These are phyloP conservation scores for Sindora glabra DNA, from an alignment of 306 rosid species.

Conservation along the genomic window DNA sequence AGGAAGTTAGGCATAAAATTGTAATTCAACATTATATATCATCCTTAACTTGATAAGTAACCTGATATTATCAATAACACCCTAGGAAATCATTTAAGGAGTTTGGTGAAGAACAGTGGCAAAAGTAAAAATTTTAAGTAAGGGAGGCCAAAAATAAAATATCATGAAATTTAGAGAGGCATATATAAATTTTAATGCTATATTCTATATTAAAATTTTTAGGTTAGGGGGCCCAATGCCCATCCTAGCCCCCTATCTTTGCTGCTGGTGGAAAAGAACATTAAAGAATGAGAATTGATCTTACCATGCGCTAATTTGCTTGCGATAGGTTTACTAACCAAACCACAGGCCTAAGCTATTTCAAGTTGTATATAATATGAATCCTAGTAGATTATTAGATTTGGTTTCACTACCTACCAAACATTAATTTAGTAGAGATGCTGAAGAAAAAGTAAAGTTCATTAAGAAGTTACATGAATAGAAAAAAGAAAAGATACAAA, in stretches of 20 bases:
- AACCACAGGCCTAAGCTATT: background rate
- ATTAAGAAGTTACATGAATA: background rate
- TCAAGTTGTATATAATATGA: background rate
- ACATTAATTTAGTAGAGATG: background rate
- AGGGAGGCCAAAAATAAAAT: too few species aligned
- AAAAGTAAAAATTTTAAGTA: too few species aligned
- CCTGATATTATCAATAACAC: background rate
- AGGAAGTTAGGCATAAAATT: background rate
- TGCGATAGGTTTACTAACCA: background rate
- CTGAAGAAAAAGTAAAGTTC: background rate
- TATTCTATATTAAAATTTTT: too few species aligned
- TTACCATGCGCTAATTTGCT: background rate
- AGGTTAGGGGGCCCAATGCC: too few species aligned
- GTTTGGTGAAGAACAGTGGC: background rate
- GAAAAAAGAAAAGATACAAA: background rate
- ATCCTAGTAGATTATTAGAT: background rate
- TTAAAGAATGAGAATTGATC: background rate
- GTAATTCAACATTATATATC: background rate
- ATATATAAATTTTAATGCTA: too few species aligned
- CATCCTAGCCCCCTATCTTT: too few species aligned
- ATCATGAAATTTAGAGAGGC: too few species aligned
- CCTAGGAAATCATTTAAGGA: background rate
- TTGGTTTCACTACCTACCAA: background rate
- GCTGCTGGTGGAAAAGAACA: too few species aligned
- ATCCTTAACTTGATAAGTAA: background rate